These are phyloP conservation scores for Cutaneotrichosporon mucoides DNA, from an alignment of 1,284 basidiomycete genomes.

Conservation along the genomic window DNA sequence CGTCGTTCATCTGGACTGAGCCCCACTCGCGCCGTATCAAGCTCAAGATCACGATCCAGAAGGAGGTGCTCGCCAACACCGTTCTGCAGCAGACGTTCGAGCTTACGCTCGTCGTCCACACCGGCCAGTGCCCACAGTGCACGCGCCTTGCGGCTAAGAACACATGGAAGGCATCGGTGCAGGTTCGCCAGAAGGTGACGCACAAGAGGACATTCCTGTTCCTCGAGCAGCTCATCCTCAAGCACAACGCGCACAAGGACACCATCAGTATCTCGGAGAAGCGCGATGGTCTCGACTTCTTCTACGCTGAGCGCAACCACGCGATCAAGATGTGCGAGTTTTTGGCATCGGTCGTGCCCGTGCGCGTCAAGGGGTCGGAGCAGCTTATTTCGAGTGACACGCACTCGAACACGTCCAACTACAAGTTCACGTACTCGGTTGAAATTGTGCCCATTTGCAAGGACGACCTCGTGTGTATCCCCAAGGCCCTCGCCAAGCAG, in stretches of 20 bases:
- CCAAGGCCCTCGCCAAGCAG: constrained; percentile 70
- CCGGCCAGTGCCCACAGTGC: constrained; percentile 94
- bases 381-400: constrained; percentile 90
- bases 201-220: constrained; percentile 98
- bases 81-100: constrained; percentile 97
- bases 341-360: constrained; percentile 77
- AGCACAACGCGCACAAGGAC: constrained; percentile 94
- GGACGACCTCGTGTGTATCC: constrained; percentile 91
- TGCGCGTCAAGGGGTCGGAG: constrained; percentile 83
- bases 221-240: constrained; percentile 95
- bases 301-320: constrained; percentile 83
- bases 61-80: constrained; percentile 93
- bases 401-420: constrained; percentile 87
- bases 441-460: constrained; percentile 97
- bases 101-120: constrained; percentile 91
- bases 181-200: constrained; percentile 94
- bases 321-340: constrained; percentile 99
- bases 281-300: constrained; percentile 93
- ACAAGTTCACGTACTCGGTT: constrained; percentile 97
- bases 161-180: constrained; percentile 95
- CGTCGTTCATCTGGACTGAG: constrained; percentile 99
- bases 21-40: constrained; percentile 92
- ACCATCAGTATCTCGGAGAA: constrained; percentile 91
- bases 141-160: constrained; percentile 93
- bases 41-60: constrained; percentile 95